Evolutionary conservation across 352 stramenopile genomes (phyloP), one percentile per base, ranked within the genome.

Genomic region (Globisporangium lucens): DNA sequence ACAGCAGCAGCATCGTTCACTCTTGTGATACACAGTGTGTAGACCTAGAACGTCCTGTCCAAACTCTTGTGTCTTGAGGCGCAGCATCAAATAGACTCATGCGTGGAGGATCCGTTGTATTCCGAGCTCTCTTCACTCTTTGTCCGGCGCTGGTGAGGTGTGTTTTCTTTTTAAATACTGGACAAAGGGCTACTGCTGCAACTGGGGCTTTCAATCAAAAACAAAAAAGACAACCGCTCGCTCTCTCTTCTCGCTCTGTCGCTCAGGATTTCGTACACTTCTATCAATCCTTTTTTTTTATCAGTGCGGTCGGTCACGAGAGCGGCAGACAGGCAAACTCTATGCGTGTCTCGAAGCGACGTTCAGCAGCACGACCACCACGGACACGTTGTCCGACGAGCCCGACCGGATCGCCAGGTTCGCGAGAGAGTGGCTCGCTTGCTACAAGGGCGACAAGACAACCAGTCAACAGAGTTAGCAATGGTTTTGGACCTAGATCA

Each of bases 321-420:
- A 51, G 43, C 17, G 43, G 17, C 17, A n/a, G 43, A 8, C 24
- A 7, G 24, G 55, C 66, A 38, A 47, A 30, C 56, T 61, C 56
- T 61, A 61, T 49, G 56, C 33, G 56, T 49, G 66, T 56, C 67
- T 76, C 70, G 55, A 74, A 66, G 67, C 53, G 24, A 33, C 57
- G 49, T 95, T 90, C 56, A 96, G 77, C 66, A 94, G 65, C 59
- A 94, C 84, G 57, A 96, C 77, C 68, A 96, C 80, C 33, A 96
- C 89, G n/a, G 87, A 93, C 29, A 96, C 89, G 66, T 96, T 96
- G 73, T 96, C 89, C 12, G 87, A 92, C 10, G 89, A 95, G 4
- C 89, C 89, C 6, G 87, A 95, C 27, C 89, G 87, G 60, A 96
- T 95, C 24, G 89, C 89, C n/a, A 96, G 74, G 56, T 93, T 89